These are phyloP conservation scores for Pseudopyricularia cyperi DNA, from an alignment of 2,329 filamentous ascomycete genomes.

Conservation along the genomic window DNA sequence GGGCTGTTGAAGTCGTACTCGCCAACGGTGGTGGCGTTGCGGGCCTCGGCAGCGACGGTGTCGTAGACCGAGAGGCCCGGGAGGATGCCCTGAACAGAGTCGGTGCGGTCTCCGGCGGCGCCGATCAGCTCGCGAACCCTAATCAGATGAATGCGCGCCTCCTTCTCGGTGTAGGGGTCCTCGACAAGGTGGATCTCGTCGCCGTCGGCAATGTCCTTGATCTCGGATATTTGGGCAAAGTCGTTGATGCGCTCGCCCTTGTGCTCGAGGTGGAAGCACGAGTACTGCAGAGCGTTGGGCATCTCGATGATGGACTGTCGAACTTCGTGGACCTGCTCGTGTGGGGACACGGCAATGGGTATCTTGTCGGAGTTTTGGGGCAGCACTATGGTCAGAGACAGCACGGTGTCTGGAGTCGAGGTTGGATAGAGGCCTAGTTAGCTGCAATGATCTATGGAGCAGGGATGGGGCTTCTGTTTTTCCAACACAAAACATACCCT, in stretches of 20 bases:
- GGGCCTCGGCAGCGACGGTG: conserved; percentile 42
- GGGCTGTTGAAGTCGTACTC: conserved; percentile 67
- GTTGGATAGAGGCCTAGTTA: too few species aligned
- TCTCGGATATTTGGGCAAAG: conserved; percentile 82
- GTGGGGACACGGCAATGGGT: conserved; percentile 78
- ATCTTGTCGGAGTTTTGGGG: conserved; percentile 70
- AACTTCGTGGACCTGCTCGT: conserved; percentile 96
- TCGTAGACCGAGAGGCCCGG: conserved; percentile 83
- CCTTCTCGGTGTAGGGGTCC: conserved; percentile 97
- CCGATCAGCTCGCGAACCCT: conserved; percentile 87
- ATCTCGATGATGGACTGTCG: conserved; percentile 93
- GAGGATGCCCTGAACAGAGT: conserved; percentile 73
- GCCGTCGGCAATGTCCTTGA: conserved; percentile 62
- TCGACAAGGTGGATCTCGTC: conserved; percentile 74
- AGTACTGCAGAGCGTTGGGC: conserved; percentile 88
- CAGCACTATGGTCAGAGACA: conserved; percentile 61
- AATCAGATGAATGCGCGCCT: conserved; percentile 88
- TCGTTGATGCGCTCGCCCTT: conserved; percentile 86
- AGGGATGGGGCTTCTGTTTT: neutral
- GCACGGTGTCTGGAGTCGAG: conserved; percentile 29
- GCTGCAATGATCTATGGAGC: neutral
- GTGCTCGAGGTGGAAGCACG: conserved; percentile 95
- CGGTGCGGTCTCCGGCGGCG: conserved; percentile 76
- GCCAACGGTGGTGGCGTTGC: conserved; percentile 23
- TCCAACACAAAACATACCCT: conserved; percentile 13